Base-by-base conservation (phyloP, 2,329 filamentous ascomycete species). In the Penicillium janthinellum region DNA sequence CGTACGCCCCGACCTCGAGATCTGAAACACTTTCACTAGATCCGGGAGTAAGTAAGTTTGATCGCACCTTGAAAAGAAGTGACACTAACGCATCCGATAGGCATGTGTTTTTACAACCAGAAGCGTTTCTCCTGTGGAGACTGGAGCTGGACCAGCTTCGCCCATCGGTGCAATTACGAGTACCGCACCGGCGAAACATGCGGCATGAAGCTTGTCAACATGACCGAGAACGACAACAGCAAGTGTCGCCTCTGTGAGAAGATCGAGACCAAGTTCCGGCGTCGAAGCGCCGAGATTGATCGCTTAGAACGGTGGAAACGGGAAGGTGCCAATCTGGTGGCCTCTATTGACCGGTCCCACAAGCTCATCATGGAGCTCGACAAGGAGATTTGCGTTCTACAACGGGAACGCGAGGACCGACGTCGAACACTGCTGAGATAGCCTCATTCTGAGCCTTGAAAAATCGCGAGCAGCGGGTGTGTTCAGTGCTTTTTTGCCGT, bases 41-140 rank as follows among this genome's bases (percentile, higher is more conserved):
- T 60, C 59, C 63, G 58, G 62, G 57, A 65, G 55, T 61, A 71
- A 74, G 75, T 77, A 62, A 67, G 74, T 76, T 71, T 68, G 63
- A 67, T 67, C 60, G 51, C 51, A 62, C 59, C 54, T 64, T 64
- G 57, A 60, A 52, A 63, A 54, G 45, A 56, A 62, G 41, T 49
- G 60, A 63, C 58, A 64, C 72, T 77, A 64, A 78, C 67, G 49
- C 61, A 66, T 67, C 55, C 66, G 61, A 71, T 70, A 79, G 83
- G 74, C 69, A 96, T 98, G 94, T 97, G 94, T 82, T 97, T 95
- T 83, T 98, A 93, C 83, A 92, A 97, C 72, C 90, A 94, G 79
- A 92, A 89, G 76, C 85, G 87, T 69, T 96, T 90, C 85, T 78
- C 78, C 59, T 98, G 94, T 80, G 90, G 90, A 72, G 94, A 92